phyloP scores from a whole-genome alignment of 192 early-diverging fungal species.

The Coemansia sp. region DNA sequence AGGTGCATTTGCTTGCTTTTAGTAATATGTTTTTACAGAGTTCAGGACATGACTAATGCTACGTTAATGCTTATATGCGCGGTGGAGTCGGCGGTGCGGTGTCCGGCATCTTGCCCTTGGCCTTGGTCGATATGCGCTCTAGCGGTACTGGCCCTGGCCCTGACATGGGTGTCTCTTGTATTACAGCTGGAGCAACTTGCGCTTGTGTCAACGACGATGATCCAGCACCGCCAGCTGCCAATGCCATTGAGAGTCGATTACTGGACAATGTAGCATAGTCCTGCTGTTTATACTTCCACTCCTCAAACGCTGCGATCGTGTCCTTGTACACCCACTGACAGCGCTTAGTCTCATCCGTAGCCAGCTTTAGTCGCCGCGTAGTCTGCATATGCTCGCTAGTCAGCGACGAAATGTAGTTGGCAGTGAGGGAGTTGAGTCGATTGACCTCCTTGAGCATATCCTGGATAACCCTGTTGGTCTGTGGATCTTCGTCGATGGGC shows the following conservation, averaged over 20 bases:
- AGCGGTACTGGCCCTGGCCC: conserved; percentile 1
- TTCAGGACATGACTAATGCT: not conserved
- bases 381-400: not conserved
- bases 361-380: not conserved
- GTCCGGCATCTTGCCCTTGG: conserved; percentile 34
- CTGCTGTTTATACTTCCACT: conserved; percentile 1
- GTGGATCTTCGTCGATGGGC: conserved; percentile 21
- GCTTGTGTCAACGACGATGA: not conserved
- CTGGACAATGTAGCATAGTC: not conserved
- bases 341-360: conserved; percentile 15
- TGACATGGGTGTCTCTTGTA: not conserved
- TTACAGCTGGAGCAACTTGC: not conserved
- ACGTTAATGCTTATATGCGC: not conserved
- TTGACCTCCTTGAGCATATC: conserved; percentile 17
- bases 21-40: not conserved
- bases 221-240: not conserved
- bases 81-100: not conserved
- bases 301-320: conserved; percentile 7
- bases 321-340: conserved; percentile 11
- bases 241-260: not conserved
- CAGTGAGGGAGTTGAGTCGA: not conserved
- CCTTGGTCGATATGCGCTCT: conserved; percentile 18
- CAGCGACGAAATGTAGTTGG: conserved; percentile 5
- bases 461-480: conserved; percentile 12
- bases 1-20: not conserved